Base-by-base conservation (phyloP, 2,329 filamentous ascomycete species). In the Coniochaeta pulveracea region DNA sequence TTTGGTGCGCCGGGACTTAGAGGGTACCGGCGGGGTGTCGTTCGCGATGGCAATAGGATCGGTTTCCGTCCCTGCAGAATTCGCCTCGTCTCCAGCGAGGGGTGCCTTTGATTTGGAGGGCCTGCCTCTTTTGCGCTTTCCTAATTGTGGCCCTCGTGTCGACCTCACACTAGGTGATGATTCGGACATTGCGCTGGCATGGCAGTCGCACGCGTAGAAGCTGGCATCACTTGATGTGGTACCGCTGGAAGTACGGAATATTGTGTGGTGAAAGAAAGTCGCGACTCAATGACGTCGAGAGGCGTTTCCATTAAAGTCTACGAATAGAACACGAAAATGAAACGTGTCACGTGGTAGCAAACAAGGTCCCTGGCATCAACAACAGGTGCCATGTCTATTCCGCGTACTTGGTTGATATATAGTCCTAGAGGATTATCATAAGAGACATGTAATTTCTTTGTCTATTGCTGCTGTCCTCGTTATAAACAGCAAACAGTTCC, bases 251-350 rank as follows among this genome's bases (percentile, higher is more conserved):
- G 17, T 21, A 4, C 17, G 21, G 19, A 5, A 19, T 19, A 22
- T 31, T 31, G 19, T 31, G 18, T 2, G 11, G 11, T 15, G 28
- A 9, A 8, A 14, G 4, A 14, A 31, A 14, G 10, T 21, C 4
- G 21, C 8, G 21, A n/a, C 9, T 8, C 18, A 31, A 21, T 12
- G 28, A 31, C 8, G 5, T n/a, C n/a, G 28, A 31, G 28, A 31
- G 18, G 28, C 28, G 28, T 17, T 19, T 19, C 12, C 7, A 16
- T 16, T 29, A n/a, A n/a, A n/a, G n/a, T n/a, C n/a, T n/a, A 19
- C 28, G 19, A 31, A 31, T 31, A 17, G 14, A 31, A 31, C 28
- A 19, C 28, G 28, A 31, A 19, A 31, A 31, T 21, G 28, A 19
- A 11, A 21, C 28, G 28, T n/a, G 17, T 31, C 28, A 31, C 18